These are phyloP conservation scores for Ambrosiella beaveri DNA, from an alignment of 2,329 filamentous ascomycete species.

Conservation along the genomic window DNA sequence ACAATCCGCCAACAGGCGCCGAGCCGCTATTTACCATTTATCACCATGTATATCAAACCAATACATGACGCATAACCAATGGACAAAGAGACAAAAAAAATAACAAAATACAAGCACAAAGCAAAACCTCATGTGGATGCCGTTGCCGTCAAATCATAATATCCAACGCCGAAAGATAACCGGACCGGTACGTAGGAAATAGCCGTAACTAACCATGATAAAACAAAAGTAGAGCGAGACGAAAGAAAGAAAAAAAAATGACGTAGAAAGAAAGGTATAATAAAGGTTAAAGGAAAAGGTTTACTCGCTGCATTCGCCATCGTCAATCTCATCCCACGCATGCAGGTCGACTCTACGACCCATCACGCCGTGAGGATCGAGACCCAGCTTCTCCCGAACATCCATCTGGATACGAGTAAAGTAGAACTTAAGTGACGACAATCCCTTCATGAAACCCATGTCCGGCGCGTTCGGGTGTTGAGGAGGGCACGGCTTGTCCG, in stretches of 20 bases:
- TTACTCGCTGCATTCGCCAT: slow-evolving; percentile 12
- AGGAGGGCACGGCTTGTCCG: slow-evolving; percentile 56
- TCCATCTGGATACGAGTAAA: slow-evolving; percentile 79
- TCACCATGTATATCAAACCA: no score
- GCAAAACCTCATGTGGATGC: no score
- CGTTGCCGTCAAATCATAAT: no score
- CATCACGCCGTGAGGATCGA: slow-evolving; percentile 22
- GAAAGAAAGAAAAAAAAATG: not conserved
- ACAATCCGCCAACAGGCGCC: no score
- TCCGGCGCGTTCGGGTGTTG: slow-evolving; percentile 67
- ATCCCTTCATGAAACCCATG: slow-evolving; percentile 70
- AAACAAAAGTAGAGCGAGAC: not conserved
- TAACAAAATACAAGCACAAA: no score
- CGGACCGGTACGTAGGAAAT: no score
- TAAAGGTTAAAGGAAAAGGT: no score
- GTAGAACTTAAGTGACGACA: slow-evolving; percentile 63
- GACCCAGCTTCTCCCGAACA: slow-evolving; percentile 36
- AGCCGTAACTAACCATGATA: no score
- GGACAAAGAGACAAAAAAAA: no score
- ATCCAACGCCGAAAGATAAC: no score
- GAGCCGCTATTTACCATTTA: no score
- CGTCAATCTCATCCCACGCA: slow-evolving; percentile 11
- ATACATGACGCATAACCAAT: no score
- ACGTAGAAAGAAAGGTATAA: not conserved
- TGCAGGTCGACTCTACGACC: slow-evolving; percentile 7